Base-by-base conservation (phyloP, 345 rosid genomes). In the Limnanthes douglasii region DNA sequence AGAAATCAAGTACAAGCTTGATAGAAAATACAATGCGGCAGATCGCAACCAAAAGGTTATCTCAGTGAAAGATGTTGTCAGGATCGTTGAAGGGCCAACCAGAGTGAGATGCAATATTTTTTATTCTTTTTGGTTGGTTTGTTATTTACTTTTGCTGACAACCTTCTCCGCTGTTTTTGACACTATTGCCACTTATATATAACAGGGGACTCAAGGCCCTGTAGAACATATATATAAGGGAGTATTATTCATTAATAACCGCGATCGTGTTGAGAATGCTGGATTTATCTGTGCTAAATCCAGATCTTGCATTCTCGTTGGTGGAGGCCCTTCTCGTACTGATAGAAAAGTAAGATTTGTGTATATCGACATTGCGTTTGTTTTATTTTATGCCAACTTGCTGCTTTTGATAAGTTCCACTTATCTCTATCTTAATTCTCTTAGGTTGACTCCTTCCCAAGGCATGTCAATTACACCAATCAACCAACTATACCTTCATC, bases 211-310 rank as follows among this genome's bases (percentile, higher is more conserved):
- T 46, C 95, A 84, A 75, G 96, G 95, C 46, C 94, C 94, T 13
- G 94, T 79, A 33, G 94, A 63, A 56, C 98, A 90, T 63, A 77
- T 84, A 39, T 84, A 46, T 31, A 77, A 63, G 51, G 84, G 79
- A 36, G 56, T 84, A 29, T 41, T 90, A 45, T 90, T 90, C 32
- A 56, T 90, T 23, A 62, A 66, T 54, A 95, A 90, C 50, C 82
- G 94, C 6, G 92, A 76, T 62, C 95, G 80, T 54, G 77, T 84
- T 37, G 98, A 90, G 66, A 95, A 90, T 72, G 94, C 94, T 13
- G 96, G 98, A 23, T 90, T 74, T 56, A 80, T 84, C 24, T 90
- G 98, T 45, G 84, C 75, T 43, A 90, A 82, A 59, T 44, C 88
- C 21, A 70, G 57, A 48, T 66, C 79, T 13, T 84, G 94, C 45